Percentiles rank a stretch among this genome's conserved stretches.
These are phyloP conservation scores for Trichoderma pleuroti DNA, from an alignment of 2,329 filamentous ascomycete genomes.

Conservation along the genomic window DNA sequence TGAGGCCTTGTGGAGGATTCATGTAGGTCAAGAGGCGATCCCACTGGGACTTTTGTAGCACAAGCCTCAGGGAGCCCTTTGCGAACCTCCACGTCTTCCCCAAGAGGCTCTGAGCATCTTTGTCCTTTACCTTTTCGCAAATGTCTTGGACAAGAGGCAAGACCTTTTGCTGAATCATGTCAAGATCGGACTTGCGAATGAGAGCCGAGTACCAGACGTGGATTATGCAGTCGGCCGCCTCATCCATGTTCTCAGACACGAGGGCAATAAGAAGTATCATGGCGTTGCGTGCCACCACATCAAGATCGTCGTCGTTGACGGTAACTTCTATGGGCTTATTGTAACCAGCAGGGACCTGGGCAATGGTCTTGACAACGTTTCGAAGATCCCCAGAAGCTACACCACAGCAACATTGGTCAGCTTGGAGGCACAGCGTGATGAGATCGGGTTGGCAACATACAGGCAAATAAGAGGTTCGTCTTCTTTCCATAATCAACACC, in stretches of 20 bases:
- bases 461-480: not conserved
- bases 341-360: not conserved
- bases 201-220: slow-evolving; percentile 25
- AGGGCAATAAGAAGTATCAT: slow-evolving; percentile 12
- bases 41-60: not conserved
- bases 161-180: not conserved
- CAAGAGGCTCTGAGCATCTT: not conserved
- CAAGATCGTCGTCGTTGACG: not conserved
- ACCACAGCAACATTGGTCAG: not conserved
- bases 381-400: slow-evolving; percentile 5
- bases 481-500: not conserved
- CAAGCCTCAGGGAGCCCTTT: not conserved
- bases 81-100: not conserved
- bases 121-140: not conserved
- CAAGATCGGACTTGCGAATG: slow-evolving; percentile 16
- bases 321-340: not conserved
- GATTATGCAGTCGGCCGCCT: slow-evolving; percentile 22
- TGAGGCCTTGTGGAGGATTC: not conserved
- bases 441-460: not conserved
- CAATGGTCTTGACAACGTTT: slow-evolving; percentile 10
- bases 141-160: not conserved
- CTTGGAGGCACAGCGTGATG: not conserved
- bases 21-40: not conserved
- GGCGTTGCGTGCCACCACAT: slow-evolving; percentile 3
- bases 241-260: not conserved